phyloP scores from a whole-genome alignment of 306 rosid genomes.

The Fragaria vesca region DNA sequence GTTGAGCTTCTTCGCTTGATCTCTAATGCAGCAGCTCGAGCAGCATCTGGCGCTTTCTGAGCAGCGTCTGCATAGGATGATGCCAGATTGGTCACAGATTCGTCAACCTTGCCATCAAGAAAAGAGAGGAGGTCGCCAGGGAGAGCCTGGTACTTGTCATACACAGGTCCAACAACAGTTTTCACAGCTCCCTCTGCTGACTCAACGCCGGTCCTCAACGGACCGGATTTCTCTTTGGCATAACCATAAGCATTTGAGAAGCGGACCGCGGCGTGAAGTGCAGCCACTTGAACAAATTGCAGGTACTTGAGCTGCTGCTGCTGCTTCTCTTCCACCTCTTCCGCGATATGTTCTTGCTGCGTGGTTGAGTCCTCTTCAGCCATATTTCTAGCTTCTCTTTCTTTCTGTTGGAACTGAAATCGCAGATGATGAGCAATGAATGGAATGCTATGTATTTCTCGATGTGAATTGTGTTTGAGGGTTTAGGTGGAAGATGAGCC shows the following conservation, averaged over 20 bases:
- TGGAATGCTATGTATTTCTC: not conserved
- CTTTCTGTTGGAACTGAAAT: not conserved
- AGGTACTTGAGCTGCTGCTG: constrained; percentile 47
- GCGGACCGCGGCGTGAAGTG: constrained; percentile 29
- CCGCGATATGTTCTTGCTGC: not conserved
- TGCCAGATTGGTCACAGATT: constrained; percentile 53
- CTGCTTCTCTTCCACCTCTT: constrained; percentile 25
- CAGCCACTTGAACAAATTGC: constrained; percentile 46
- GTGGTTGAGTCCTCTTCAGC: not conserved
- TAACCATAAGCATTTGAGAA: constrained; percentile 33
- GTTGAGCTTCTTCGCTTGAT: not conserved
- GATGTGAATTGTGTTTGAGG: not conserved
- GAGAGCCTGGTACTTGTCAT: constrained; percentile 35
- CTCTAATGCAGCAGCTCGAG: constrained; percentile 28
- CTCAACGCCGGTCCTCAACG: constrained; percentile 49
- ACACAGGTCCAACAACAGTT: constrained; percentile 48
- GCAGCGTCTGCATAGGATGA: constrained; percentile 52
- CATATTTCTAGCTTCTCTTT: not conserved
- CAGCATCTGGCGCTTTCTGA: constrained; percentile 37
- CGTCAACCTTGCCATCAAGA: constrained; percentile 68
- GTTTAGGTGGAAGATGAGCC: not conserved
- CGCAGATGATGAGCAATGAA: not conserved
- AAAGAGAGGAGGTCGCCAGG: constrained; percentile 41
- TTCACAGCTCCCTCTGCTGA: constrained; percentile 46
- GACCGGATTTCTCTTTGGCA: constrained; percentile 52